These are phyloP conservation scores for Pouteria glomerata DNA, from an alignment of 148 eudicot genomes.

Conservation along the genomic window DNA sequence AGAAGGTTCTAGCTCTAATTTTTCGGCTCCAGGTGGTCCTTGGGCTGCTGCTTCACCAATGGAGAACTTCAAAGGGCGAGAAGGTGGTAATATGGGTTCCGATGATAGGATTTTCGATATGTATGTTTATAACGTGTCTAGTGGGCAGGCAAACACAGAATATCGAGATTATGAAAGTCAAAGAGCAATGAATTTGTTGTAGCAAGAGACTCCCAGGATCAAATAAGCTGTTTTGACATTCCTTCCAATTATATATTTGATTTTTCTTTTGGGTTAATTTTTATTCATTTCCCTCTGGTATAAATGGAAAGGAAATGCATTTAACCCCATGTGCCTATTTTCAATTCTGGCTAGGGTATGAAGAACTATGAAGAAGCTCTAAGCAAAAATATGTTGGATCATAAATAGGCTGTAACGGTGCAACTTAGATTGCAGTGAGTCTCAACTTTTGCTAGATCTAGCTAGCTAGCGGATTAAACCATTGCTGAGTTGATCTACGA, in stretches of 20 bases:
- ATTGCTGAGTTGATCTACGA: too few relatives aligned
- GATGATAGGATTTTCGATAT: constrained; percentile 47
- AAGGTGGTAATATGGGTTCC: constrained; percentile 24
- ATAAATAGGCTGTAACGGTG: too few relatives aligned
- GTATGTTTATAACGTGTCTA: constrained; percentile 50
- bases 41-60: constrained; percentile 52
- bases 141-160: constrained; percentile 39
- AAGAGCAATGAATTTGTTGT: constrained; percentile 53
- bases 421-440: too few relatives aligned
- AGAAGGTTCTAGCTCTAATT: constrained; percentile 55
- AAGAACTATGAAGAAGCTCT: constrained; percentile 15
- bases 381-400: too few relatives aligned
- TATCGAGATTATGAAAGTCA: constrained; percentile 53
- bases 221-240: background rate
- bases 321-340: too few relatives aligned
- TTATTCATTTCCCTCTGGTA: too few relatives aligned
- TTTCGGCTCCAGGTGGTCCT: constrained; percentile 35
- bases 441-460: too few relatives aligned
- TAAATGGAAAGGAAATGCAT: too few relatives aligned
- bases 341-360: too few relatives aligned
- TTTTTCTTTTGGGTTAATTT: too few relatives aligned
- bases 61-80: constrained; percentile 45
- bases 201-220: background rate
- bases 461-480: too few relatives aligned
- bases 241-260: too few relatives aligned